phyloP scores from a whole-genome alignment of 225 moss, liverwort and hornwort genomes.

The Straminergon stramineum region DNA sequence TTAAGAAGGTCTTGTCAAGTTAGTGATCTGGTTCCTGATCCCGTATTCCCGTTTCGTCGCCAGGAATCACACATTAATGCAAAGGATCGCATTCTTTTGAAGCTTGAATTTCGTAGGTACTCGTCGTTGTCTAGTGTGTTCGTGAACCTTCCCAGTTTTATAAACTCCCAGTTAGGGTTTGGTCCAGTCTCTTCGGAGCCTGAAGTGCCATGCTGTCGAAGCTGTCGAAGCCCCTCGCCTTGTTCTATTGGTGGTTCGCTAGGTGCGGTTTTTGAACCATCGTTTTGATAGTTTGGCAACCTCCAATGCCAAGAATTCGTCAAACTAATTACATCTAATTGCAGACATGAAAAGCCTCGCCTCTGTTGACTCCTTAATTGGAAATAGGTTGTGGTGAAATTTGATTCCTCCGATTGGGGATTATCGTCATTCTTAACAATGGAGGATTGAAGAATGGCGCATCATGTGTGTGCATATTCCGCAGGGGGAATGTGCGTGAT shows the following conservation, averaged over 20 bases:
- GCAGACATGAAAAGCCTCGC: not conserved
- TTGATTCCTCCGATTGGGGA: not conserved
- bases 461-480: not conserved
- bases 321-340: not conserved
- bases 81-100: not conserved
- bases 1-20: not conserved
- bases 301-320: not conserved
- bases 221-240: not conserved
- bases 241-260: not conserved
- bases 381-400: not conserved
- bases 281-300: not conserved
- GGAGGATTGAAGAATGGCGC: not conserved
- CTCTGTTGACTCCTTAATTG: not conserved
- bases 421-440: not conserved
- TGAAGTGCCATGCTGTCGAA: not conserved
- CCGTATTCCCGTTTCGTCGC: not conserved
- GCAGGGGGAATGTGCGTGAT: not conserved
- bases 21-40: not conserved
- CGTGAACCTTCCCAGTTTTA: not conserved
- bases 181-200: not conserved
- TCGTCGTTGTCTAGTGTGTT: not conserved
- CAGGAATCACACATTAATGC: not conserved
- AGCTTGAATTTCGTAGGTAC: not conserved
- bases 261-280: not conserved
- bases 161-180: not conserved